Evolutionary conservation across 2,329 filamentous ascomycete genomes (phyloP).

Genomic region (Monosporascus sp.): DNA sequence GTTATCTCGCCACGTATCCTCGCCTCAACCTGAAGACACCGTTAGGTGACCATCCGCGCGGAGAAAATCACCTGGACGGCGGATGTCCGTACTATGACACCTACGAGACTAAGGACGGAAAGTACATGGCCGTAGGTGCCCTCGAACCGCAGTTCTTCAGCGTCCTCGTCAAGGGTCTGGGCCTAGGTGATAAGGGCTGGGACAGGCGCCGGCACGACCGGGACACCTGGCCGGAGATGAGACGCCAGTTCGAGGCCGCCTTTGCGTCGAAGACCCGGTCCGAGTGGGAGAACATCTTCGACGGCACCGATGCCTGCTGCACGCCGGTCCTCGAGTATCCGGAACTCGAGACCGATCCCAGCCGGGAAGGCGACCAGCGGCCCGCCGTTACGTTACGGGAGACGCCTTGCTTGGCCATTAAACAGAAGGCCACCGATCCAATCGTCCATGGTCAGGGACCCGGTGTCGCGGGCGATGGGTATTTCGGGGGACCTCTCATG

Average conservation of each 20-base stretch:
- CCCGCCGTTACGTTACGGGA: conserved; percentile 62
- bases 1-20: conserved; percentile 74
- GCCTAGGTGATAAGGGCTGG: conserved; percentile 47
- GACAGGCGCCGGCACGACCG: conserved; percentile 53
- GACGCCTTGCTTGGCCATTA: conserved; percentile 64
- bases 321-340: conserved; percentile 76
- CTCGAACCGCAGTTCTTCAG: conserved; percentile 83
- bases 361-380: conserved; percentile 63
- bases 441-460: conserved; percentile 55
- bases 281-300: conserved; percentile 84
- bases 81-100: conserved; percentile 86
- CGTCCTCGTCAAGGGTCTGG: conserved; percentile 61
- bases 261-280: conserved; percentile 67
- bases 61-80: conserved; percentile 74
- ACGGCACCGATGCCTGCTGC: conserved; percentile 86
- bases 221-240: conserved; percentile 63
- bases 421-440: conserved; percentile 35
- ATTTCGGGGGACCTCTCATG: conserved; percentile 51
- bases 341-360: conserved; percentile 28
- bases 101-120: conserved; percentile 76
- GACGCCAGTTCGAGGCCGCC: conserved; percentile 49
- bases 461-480: conserved; percentile 63
- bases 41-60: conserved; percentile 59
- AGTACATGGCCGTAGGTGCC: conserved; percentile 83
- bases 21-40: conserved; percentile 60